Evolutionary conservation across 2,329 filamentous ascomycete genomes (phyloP), one percentile per base, ranked within the genome.

Genomic region (Diaporthe ilicicola): DNA sequence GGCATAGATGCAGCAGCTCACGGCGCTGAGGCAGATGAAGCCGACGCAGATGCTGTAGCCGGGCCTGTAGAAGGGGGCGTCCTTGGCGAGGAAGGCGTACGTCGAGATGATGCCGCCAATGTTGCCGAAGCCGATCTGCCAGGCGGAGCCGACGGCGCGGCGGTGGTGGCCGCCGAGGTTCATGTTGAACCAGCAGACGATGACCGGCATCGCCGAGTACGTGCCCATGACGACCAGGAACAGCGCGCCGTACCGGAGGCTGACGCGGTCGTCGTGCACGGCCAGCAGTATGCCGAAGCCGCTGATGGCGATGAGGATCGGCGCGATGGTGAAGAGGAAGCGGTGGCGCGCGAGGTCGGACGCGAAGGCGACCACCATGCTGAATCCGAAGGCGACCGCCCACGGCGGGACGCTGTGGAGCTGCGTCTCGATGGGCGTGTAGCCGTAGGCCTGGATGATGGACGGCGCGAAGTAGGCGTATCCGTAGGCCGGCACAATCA

Each of bases 141-240:
- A 94, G 1, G 91, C 93, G 10, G 89, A 89, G 15, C 92, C 92
- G 19, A 94, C 88, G 10, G 90, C 86, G 53, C 92, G 86, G 3
- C 92, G 87, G 70, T 91, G 91, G 78, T 94, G 93, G 0, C 92
- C 92, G 2, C 89, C 89, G 1, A 94, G 83, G 76, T 94, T 95
- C 89, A 94, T 94, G 75, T 91, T 92, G 80, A 92, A 94, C 92
- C 93, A 95, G 79, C 92, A 94, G 9, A 94, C 88, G 53, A 94
- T 89, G 37, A 97, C 91, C 0, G 95, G 94, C 92, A 97, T 95
- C n/a, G 94, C 93, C 1, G 90, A 91, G 81, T 97, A 98, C 0
- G 89, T 88, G 62, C 94, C 94, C 83, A 91, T 91, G 2, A 93
- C 92, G 62, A 97, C 89, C 39, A 98, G 84, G 84, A 97, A 97